A percentile compares a stretch with the other conserved stretches of the same genome.
Evolutionary conservation across 2,329 filamentous ascomycete species (phyloP).

Genomic region (Penicillium sp.): DNA sequence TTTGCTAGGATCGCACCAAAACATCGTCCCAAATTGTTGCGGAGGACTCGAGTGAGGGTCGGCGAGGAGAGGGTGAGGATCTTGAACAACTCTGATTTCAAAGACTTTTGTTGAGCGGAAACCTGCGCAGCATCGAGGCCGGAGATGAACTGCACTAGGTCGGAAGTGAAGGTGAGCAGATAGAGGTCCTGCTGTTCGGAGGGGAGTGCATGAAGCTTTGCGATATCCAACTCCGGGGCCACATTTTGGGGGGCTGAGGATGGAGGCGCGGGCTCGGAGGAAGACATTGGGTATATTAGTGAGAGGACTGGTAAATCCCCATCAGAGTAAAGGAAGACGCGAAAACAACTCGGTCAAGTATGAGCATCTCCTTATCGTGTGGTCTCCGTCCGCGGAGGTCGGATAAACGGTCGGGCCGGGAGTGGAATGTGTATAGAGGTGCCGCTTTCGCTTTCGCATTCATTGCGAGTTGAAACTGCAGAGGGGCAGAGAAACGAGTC

Average conservation of each 20-base stretch:
- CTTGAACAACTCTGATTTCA: slow-evolving; percentile 93
- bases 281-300: slow-evolving; percentile 37
- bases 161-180: slow-evolving; percentile 81
- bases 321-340: slow-evolving; percentile 10
- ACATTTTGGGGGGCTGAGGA: slow-evolving; percentile 37
- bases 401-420: slow-evolving; percentile 33
- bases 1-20: slow-evolving; percentile 77
- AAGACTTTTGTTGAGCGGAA: slow-evolving; percentile 80
- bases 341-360: slow-evolving; percentile 1
- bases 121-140: slow-evolving; percentile 71
- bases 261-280: slow-evolving; percentile 34
- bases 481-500: background rate
- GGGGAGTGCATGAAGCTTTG: slow-evolving; percentile 83
- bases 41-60: slow-evolving; percentile 79
- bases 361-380: slow-evolving; percentile 24
- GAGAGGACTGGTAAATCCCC: slow-evolving; percentile 12
- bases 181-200: slow-evolving; percentile 95
- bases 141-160: slow-evolving; percentile 74
- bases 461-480: background rate
- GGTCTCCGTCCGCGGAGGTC: slow-evolving; percentile 28
- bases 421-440: slow-evolving; percentile 18
- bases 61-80: slow-evolving; percentile 80
- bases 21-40: slow-evolving; percentile 82
- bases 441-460: slow-evolving; percentile 1
- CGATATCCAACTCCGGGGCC: slow-evolving; percentile 71